Base-by-base conservation (phyloP, 192 early-diverging fungal species). In the Entrophospora sp. region DNA sequence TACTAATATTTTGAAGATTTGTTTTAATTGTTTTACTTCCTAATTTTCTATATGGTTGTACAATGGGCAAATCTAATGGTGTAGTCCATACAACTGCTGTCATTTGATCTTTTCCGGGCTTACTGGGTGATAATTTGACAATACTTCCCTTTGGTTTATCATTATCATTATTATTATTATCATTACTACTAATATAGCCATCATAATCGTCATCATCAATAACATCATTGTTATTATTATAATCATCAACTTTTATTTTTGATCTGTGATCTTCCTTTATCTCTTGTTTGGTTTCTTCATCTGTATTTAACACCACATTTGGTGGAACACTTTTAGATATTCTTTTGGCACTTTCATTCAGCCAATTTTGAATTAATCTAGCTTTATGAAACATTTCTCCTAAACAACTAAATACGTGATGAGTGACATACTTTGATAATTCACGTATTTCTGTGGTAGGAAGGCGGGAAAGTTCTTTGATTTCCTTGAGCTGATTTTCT, bases 11-110 rank as follows among this genome's bases (percentile, higher is more conserved):
- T 75, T 96, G 94, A 43, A 96, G 75, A 12, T 81, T 66, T 16
- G 96, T 98, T n/a, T 74, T 71, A 14, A 94, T 77, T 35, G 80
- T 73, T 68, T 85, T 83, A 68, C 73, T 79, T 25, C 78, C 76
- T 12, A 70, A 46, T 55, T 86, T 87, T 66, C 96, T 89, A 72
- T 98, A 98, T n/a, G 96, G 96, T 73, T 98, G 96, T 14, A 96
- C 90, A 63, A 95, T 89, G 0, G 96, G 92, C 20, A 98, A 81
- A 4, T 91, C 90, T 16, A 98, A 78, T 27, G 96, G 96, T 2
- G 93, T 94, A 4, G 94, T 96, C 96, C 96, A 98, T 37, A 93
- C 88, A 3, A 98, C 93, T 31, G 89, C 88, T 4, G 88, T 88
- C 89, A 93, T 92, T 49, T 88, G 87, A 67, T 87, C 82, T 28